These are phyloP conservation scores for Penicillium sclerotiorum DNA, from an alignment of 2,329 filamentous ascomycete species.

Conservation along the genomic window DNA sequence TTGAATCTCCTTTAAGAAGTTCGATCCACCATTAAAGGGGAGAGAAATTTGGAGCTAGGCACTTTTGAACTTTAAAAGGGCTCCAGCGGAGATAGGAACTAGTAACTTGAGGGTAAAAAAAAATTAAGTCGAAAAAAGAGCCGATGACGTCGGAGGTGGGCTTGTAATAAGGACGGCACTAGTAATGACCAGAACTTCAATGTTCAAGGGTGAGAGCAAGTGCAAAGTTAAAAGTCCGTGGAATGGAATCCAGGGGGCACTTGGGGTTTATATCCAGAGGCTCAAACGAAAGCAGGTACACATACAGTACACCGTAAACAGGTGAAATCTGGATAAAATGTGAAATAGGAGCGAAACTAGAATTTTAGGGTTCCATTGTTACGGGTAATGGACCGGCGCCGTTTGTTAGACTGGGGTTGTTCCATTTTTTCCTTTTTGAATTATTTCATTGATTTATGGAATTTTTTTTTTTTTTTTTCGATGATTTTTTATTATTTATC, in stretches of 20 bases:
- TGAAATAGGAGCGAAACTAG: conserved; percentile 8
- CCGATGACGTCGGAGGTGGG: conserved; percentile 18
- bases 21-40: conserved; percentile 6
- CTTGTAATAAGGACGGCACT: neutral
- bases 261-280: conserved; percentile 30
- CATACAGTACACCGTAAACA: neutral
- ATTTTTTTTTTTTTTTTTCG: conserved; percentile 10
- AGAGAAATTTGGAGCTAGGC: conserved; percentile 11
- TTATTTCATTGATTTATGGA: no score
- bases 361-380: conserved; percentile 28
- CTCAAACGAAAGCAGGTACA: conserved; percentile 11
- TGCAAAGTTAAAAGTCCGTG: no score
- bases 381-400: conserved; percentile 17
- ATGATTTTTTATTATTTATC: neutral
- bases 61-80: conserved; percentile 17
- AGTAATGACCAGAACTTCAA: neutral
- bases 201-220: conserved; percentile 11
- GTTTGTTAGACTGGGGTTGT: conserved; percentile 22
- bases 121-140: conserved; percentile 8
- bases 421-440: conserved; percentile 10
- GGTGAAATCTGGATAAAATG: no score
- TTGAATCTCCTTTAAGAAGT: conserved; percentile 8
- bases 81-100: conserved; percentile 9
- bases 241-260: conserved; percentile 14
- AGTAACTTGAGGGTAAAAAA: conserved; percentile 6